These are phyloP conservation scores for Tuctoria greenei DNA, from an alignment of 176 grass and related monocot species.

Conservation along the genomic window DNA sequence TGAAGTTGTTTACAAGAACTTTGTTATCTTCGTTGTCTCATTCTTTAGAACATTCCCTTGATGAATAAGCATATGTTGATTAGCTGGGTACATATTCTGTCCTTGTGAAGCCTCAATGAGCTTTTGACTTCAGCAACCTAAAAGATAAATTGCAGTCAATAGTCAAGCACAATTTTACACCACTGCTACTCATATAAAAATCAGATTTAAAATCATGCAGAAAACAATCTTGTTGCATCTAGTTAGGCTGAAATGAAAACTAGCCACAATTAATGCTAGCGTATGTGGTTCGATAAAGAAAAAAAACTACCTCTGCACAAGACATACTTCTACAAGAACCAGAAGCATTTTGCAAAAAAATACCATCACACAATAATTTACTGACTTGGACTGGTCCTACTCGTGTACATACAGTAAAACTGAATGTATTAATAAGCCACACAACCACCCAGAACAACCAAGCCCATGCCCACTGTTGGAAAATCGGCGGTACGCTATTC, in stretches of 20 bases:
- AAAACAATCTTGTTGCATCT: neutral
- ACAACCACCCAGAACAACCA: neutral
- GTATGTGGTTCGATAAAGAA: neutral
- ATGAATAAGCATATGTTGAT: slow-evolving; percentile 84
- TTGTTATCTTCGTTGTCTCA: slow-evolving; percentile 76
- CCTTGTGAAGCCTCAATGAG: slow-evolving; percentile 65
- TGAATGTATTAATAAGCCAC: neutral
- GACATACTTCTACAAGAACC: neutral
- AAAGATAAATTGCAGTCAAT: neutral
- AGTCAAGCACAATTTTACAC: neutral
- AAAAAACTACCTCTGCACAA: neutral
- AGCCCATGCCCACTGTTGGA: neutral
- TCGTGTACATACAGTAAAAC: neutral
- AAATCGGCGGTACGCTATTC: too few relatives aligned
- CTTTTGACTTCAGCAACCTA: slow-evolving; percentile 79
- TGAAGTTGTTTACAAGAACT: slow-evolving; percentile 68
- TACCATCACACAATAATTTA: neutral
- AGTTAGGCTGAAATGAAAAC: neutral
- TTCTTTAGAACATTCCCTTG: slow-evolving; percentile 76
- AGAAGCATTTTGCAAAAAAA: neutral
- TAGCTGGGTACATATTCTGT: slow-evolving; percentile 60
- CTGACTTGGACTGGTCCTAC: neutral
- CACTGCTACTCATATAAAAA: neutral
- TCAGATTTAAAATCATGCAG: neutral
- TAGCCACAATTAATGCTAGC: neutral